These are phyloP conservation scores for Russula emetica DNA, from an alignment of 768 basidiomycete species.

Conservation along the genomic window DNA sequence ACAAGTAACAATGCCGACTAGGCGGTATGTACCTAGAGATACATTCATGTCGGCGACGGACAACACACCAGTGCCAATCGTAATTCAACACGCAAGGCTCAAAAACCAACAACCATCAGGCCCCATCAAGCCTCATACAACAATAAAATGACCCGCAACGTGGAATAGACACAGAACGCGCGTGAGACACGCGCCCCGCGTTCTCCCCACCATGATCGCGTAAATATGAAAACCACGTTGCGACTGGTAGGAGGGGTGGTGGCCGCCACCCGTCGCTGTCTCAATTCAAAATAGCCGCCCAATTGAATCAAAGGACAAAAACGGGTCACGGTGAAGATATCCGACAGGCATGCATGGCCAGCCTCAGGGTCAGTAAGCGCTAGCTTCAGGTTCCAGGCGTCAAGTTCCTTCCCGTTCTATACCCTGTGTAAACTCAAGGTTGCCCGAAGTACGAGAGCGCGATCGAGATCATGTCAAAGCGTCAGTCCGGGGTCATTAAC, in stretches of 20 bases:
- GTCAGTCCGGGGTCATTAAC: neutral
- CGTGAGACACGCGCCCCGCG: neutral
- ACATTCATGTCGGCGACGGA: neutral
- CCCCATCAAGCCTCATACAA: neutral
- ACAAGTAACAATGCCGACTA: neutral
- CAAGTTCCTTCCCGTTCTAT: neutral
- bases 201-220: slow-evolving; percentile 2
- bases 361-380: neutral
- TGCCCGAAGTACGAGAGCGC: neutral
- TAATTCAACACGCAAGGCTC: neutral
- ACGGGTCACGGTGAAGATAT: neutral
- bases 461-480: neutral
- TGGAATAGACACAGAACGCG: neutral
- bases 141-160: neutral
- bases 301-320: neutral
- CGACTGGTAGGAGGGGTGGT: neutral
- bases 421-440: neutral
- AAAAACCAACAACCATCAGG: neutral
- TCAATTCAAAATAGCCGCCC: neutral
- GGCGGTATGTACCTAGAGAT: neutral
- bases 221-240: slow-evolving; percentile 21
- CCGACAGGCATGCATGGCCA: neutral
- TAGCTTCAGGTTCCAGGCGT: neutral
- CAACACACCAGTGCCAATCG: neutral
- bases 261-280: neutral